These are phyloP conservation scores for Saururus chinensis DNA, from an alignment of 164 flowering plant genomes.

Conservation along the genomic window DNA sequence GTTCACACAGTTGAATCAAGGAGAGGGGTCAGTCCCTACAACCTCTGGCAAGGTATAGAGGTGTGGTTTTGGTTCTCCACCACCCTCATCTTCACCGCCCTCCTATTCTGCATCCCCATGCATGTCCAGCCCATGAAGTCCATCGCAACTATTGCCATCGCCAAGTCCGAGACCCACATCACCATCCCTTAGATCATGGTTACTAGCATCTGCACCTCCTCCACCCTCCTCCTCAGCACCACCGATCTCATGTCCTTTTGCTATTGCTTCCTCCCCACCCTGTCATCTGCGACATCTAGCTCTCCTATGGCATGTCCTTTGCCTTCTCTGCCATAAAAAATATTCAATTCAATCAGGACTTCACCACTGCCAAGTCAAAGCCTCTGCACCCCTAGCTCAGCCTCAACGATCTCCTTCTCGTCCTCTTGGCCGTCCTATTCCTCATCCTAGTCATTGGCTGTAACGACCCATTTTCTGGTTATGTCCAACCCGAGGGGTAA, in stretches of 20 bases:
- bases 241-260: conserved; percentile 76
- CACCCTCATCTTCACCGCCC: conserved; percentile 70
- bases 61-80: too few relatives aligned
- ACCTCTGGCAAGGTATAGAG: too few relatives aligned
- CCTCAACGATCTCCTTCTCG: conserved; percentile 60
- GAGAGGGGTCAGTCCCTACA: too few relatives aligned
- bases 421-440: conserved; percentile 42
- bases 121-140: conserved; percentile 97
- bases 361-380: conserved; percentile 36
- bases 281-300: conserved; percentile 87
- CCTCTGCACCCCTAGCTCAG: conserved; percentile 53
- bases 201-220: conserved; percentile 67
- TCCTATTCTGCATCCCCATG: conserved; percentile 78
- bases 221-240: conserved; percentile 52
- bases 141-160: conserved; percentile 82
- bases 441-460: conserved; percentile 44
- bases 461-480: too few relatives aligned
- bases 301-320: conserved; percentile 75
- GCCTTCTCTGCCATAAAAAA: conserved; percentile 83
- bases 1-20: too few relatives aligned
- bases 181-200: conserved; percentile 60
- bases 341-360: conserved; percentile 48
- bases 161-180: conserved; percentile 49
- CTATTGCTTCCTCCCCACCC: conserved; percentile 66
- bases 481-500: too few relatives aligned